Evolutionary conservation across 257 asterid species (phyloP), one percentile per base, ranked within the genome.

Genomic region (Linderniella brevidens): DNA sequence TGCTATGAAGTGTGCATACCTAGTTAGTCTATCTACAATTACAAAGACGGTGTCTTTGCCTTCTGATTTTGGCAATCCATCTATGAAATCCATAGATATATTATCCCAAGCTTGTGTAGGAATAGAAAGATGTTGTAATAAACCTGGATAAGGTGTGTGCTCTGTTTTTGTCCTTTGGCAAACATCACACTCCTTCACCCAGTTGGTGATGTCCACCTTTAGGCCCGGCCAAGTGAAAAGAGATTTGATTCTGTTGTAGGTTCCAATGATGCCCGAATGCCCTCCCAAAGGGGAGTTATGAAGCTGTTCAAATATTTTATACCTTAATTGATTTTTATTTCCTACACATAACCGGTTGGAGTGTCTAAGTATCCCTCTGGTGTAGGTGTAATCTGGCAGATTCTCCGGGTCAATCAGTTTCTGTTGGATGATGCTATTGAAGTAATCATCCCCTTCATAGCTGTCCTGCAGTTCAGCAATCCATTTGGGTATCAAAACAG

Each of bases 21-120:
- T 58, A 0, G 41, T 48, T 1, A 46, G 13, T 13, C 36, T 38
- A 11, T 57, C 60, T 3, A 65, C 53, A 0, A 59, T 48, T 1
- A 56, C 59, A 1, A 35, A 0, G 0, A 55, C 37, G 5, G 13
- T 7, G 0, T 49, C 42, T 8, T 38, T 60, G 0, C 55, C 64
- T 0, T 12, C 32, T 0, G 56, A 56, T 0, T 8, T 5, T 0
- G 67, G 56, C 1, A 61, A 4, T 0, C 49, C 50, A 14, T 48
- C 58, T 3, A 61, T 43, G 10, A 61, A 61, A 37, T 66, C 64
- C 52, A 52, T 48, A 0, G 44, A 0, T 0, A 61, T 17, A 3
- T 48, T 12, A 0, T 19, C 7, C 64, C 55, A 66, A 0, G 59
- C 43, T 12, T 32, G 17, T 0, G 14, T 15, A 0, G 61, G 57